Evolutionary conservation across 1,284 basidiomycete species (phyloP).

Genomic region (Cutaneotrichosporon sp.): DNA sequence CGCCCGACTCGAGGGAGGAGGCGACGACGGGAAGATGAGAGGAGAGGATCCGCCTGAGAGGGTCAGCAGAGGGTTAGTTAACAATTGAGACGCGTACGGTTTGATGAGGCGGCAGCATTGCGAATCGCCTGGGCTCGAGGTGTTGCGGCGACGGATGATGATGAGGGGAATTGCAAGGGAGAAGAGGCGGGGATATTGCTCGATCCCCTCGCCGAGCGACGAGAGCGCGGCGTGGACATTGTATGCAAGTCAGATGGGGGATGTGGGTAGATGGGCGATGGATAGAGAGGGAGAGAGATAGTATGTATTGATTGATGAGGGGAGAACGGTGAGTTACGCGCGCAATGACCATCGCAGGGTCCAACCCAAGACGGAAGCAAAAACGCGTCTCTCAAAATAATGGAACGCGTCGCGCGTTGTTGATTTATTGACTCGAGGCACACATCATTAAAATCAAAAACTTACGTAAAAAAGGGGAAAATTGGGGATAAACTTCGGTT

Average conservation of each 20-base stretch:
- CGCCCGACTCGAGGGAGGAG: constrained; percentile 39
- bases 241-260: background rate
- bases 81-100: background rate
- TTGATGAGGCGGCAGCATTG: too few species aligned
- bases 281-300: background rate
- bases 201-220: background rate
- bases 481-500: background rate
- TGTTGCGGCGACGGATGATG: constrained; percentile 32
- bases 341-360: background rate
- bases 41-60: constrained; percentile 52
- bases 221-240: background rate
- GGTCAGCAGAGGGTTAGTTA: background rate
- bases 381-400: background rate
- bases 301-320: background rate
- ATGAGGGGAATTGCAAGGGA: constrained; percentile 40
- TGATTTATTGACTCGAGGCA: too few species aligned
- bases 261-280: background rate
- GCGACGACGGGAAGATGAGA: constrained; percentile 67
- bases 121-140: constrained; percentile 19
- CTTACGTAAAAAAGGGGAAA: background rate
- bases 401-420: too few species aligned
- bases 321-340: background rate
- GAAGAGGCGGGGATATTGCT: constrained; percentile 20
- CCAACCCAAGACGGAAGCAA: too few species aligned
- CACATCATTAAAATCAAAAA: too few species aligned